A percentile compares a stretch with the other conserved stretches of the same genome.
phyloP scores from a whole-genome alignment of 1,139 yeast species.

The Candida gigantensis region DNA sequence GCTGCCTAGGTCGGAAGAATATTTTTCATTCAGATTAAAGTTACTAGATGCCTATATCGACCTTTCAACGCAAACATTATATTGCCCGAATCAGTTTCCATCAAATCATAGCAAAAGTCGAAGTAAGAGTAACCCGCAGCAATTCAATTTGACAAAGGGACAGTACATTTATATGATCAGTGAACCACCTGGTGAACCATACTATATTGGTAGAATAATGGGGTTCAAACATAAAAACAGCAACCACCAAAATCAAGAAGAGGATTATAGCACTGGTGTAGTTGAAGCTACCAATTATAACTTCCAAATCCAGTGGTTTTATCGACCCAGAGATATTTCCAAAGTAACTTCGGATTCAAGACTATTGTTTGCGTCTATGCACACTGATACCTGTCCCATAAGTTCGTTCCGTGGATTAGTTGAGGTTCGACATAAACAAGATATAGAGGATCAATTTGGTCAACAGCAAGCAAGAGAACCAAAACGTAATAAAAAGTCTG shows the following conservation, averaged over 20 bases:
- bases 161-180: conserved; percentile 84
- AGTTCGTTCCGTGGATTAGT: conserved; percentile 76
- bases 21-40: conserved; percentile 39
- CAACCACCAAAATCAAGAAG: conserved; percentile 1
- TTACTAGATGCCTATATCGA: conserved; percentile 39
- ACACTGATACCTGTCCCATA: conserved; percentile 81
- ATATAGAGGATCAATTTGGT: conserved; percentile 49
- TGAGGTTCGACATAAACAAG: conserved; percentile 65
- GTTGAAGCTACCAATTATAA: conserved; percentile 49
- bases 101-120: conserved; percentile 12
- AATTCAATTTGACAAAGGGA: conserved; percentile 41
- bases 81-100: conserved; percentile 35
- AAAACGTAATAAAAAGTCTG: conserved; percentile 16
- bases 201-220: conserved; percentile 81
- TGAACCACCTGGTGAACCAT: conserved; percentile 96
- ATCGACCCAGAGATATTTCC: conserved; percentile 83
- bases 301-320: conserved; percentile 87
- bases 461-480: conserved; percentile 7
- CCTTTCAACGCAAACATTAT: conserved; percentile 29
- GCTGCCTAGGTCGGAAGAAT: conserved; percentile 28
- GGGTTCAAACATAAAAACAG: conserved; percentile 57
- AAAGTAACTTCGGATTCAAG: conserved; percentile 71
- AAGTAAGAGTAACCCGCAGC: conserved; percentile 9
- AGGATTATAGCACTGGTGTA: conserved; percentile 8
- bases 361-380: conserved; percentile 80